phyloP scores from a whole-genome alignment of 371 early-diverging fungal genomes.

The Encephalitozoon hellem region DNA sequence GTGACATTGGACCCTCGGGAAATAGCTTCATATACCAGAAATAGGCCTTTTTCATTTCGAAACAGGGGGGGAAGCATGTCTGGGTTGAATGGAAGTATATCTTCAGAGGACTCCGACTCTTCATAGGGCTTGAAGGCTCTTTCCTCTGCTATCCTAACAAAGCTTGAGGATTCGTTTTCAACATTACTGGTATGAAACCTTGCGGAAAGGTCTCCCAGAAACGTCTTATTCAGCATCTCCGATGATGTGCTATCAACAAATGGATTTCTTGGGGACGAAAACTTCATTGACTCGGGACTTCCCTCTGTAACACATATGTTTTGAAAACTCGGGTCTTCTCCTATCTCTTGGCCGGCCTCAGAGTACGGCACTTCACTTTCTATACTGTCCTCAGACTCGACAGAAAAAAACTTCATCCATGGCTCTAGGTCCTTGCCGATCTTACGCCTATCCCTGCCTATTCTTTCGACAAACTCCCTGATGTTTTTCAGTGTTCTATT shows the following conservation, averaged over 20 bases:
- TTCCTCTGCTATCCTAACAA: background rate
- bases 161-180: background rate
- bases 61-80: constrained; percentile 42
- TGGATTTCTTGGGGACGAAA: constrained; percentile 40
- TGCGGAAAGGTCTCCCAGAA: background rate
- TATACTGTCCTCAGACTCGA: background rate
- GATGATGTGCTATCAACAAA: constrained; percentile 33
- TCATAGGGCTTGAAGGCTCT: constrained; percentile 15
- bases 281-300: constrained; percentile 25
- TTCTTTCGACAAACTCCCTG: constrained; percentile 15
- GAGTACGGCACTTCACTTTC: background rate
- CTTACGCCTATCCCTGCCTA: constrained; percentile 13
- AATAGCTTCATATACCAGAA: constrained; percentile 37
- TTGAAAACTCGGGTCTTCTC: background rate
- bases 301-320: background rate
- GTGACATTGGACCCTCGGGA: background rate
- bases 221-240: constrained; percentile 12
- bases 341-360: background rate
- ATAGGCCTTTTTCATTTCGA: constrained; percentile 30
- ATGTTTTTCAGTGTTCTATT: constrained; percentile 48
- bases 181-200: background rate
- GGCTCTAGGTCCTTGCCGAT: constrained; percentile 20
- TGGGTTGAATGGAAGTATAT: constrained; percentile 30
- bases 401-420: constrained; percentile 37
- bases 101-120: background rate